These are phyloP conservation scores for Linnemannia schmuckeri DNA, from an alignment of 192 early-diverging fungal species.

Conservation along the genomic window DNA sequence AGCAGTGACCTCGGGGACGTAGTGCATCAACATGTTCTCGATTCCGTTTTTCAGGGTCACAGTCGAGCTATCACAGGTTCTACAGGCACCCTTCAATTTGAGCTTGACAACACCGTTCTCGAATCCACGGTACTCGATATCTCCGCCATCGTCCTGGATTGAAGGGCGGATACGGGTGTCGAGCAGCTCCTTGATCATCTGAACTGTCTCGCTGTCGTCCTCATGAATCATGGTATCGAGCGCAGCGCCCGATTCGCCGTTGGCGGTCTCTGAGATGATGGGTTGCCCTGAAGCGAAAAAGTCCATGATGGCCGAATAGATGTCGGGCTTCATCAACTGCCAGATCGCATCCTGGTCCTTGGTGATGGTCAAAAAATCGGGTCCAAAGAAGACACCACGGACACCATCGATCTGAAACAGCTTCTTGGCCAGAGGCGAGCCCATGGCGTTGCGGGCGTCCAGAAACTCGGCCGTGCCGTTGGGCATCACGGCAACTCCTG, in stretches of 20 bases:
- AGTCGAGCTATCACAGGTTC: slow-evolving; percentile 89
- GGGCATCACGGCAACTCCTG: slow-evolving; percentile 86
- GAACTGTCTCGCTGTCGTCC: slow-evolving; percentile 92
- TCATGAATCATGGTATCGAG: slow-evolving; percentile 75
- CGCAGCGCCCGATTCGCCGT: slow-evolving; percentile 21
- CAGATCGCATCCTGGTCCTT: slow-evolving; percentile 92
- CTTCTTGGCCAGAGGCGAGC: slow-evolving; percentile 89
- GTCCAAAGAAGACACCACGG: slow-evolving; percentile 87
- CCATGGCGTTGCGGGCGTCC: slow-evolving; percentile 76
- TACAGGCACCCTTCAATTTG: slow-evolving; percentile 94
- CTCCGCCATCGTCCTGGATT: slow-evolving; percentile 99
- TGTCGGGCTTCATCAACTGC: slow-evolving; percentile 98
- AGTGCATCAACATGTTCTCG: slow-evolving; percentile 99
- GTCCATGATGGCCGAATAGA: slow-evolving; percentile 97
- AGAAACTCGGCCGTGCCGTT: slow-evolving; percentile 86
- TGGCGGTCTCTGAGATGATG: slow-evolving; percentile 72
- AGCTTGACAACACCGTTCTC: slow-evolving; percentile 91
- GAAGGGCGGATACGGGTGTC: slow-evolving; percentile 95
- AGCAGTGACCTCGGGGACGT: slow-evolving; percentile 92
- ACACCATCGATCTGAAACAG: slow-evolving; percentile 98
- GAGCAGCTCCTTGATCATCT: slow-evolving; percentile 98
- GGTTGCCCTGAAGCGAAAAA: slow-evolving; percentile 89
- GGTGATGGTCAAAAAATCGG: slow-evolving; percentile 96
- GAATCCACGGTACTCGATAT: slow-evolving; percentile 96
- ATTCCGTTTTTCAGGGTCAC: slow-evolving; percentile 99